Evolutionary conservation across 2,329 filamentous ascomycete species (phyloP).

Genomic region (Chrysoporthe austroafricana): DNA sequence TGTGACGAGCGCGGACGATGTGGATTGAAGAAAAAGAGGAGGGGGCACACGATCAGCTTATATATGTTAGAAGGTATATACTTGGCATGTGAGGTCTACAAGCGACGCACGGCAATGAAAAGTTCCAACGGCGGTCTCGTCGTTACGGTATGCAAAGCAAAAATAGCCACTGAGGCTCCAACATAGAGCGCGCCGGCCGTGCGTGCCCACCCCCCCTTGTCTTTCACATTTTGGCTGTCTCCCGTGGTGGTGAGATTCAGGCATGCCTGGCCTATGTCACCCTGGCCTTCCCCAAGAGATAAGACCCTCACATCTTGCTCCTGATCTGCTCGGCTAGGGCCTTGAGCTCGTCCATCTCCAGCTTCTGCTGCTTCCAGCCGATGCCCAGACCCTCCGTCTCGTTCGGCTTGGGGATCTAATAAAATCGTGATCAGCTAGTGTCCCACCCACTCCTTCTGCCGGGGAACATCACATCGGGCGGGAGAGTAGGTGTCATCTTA

Average conservation of each 20-base stretch:
- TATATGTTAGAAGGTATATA: constrained; percentile 18
- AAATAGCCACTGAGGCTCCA: background rate
- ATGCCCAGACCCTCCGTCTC: constrained; percentile 77
- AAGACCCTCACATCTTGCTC: constrained; percentile 72
- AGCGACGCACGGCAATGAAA: constrained; percentile 11
- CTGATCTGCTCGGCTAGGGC: constrained; percentile 82
- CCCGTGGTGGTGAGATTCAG: background rate
- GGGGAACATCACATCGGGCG: background rate
- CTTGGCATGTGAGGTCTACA: background rate
- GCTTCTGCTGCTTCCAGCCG: constrained; percentile 74
- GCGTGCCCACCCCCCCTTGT: background rate
- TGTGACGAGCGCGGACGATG: constrained; percentile 49
- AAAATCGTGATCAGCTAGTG: background rate
- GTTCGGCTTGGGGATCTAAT: constrained; percentile 91
- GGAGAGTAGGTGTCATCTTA: constrained; percentile 44
- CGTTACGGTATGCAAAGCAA: background rate
- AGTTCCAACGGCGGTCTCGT: background rate
- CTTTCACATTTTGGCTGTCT: background rate
- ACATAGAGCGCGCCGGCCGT: too few relatives aligned
- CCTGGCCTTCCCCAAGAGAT: background rate
- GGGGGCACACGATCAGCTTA: background rate
- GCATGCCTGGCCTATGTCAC: background rate
- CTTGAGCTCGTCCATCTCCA: constrained; percentile 84
- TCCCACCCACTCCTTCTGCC: background rate
- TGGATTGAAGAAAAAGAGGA: constrained; percentile 40